phyloP scores from a whole-genome alignment of 2,329 filamentous ascomycete genomes.

The Xylaria sp. region DNA sequence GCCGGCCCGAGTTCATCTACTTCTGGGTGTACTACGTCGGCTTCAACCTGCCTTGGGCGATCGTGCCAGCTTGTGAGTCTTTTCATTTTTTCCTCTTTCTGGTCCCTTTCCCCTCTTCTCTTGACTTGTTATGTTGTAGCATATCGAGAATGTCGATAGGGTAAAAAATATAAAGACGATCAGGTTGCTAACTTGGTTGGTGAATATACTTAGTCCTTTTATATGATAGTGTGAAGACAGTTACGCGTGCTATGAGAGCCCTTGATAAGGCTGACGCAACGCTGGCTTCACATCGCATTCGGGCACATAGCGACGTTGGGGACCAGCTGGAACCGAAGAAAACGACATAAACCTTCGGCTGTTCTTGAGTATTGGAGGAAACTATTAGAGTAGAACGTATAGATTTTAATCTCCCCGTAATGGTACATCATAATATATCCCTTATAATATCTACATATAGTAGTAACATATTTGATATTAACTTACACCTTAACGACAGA shows the following conservation, averaged over 20 bases:
- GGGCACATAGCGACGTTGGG: slow-evolving; percentile 12
- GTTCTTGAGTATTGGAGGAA: not conserved
- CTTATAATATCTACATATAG: not conserved
- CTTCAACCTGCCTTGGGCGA: slow-evolving; percentile 70
- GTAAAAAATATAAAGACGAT: not conserved
- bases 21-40: slow-evolving; percentile 73
- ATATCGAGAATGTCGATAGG: not conserved
- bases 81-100: not conserved
- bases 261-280: slow-evolving; percentile 44
- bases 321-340: slow-evolving; percentile 41
- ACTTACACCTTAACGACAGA: too few species aligned
- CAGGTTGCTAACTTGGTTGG: not conserved
- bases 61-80: slow-evolving; percentile 65
- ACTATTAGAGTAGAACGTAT: not conserved
- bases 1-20: slow-evolving; percentile 69
- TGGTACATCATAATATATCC: not conserved
- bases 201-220: slow-evolving; percentile 43
- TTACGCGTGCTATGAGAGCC: slow-evolving; percentile 43
- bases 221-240: slow-evolving; percentile 43
- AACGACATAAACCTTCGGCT: slow-evolving; percentile 34
- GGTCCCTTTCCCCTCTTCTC: not conserved
- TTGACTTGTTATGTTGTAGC: not conserved
- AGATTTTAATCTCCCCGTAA: not conserved
- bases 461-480: slow-evolving; percentile 7
- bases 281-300: slow-evolving; percentile 37